Base-by-base conservation (phyloP, 176 grass and related monocot species). In the Microstegium vimineum region DNA sequence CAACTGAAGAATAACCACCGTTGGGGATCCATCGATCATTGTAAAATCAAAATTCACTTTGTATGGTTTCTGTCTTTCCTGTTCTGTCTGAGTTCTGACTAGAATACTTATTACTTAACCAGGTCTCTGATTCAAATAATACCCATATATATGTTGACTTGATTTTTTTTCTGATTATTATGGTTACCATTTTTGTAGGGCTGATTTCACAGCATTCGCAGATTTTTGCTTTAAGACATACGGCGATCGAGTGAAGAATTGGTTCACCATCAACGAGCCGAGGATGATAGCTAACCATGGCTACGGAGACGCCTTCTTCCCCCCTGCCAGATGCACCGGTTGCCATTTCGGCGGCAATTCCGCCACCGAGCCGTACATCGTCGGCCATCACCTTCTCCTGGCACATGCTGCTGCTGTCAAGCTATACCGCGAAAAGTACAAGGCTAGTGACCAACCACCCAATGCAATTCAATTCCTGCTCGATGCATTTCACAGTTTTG, bases 241-340 rank as follows among this genome's bases (percentile, higher is more conserved):
- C 20, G 92, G 94, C 14, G 88, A 97, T 12, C 71, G 66, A n/a
- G 94, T 97, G 72, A 97, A 97, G 80, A 87, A 94, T 61, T 97
- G 90, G 94, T 90, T 92, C 27, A 97, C 92, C 36, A 90, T 97
- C 47, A 94, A 98, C 42, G 95, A 98, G 79, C 95, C 95, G 3
- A 84, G 90, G 63, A 92, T 95, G 76, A 90, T 95, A 28, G 95
- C 95, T 25, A 59, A 47, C 40, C 95, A 94, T 51, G 92, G 95
- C 25, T 95, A 98, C 25, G 82, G 92, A 4, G 89, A 98, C 30
- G 89, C 86, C 38, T 85, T 37, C 74, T 94, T 94, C 54, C 82
- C 95, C 14, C 92, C 90, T 4, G 95, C 71, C 37, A 81, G 95
- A 31, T 98, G 95, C 86, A 88, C 92, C 5, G 88, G 84, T 2